Evolutionary conservation across 2,329 filamentous ascomycete species (phyloP), one percentile per base, ranked within the genome.

Genomic region (Paecilomyces fulvus): DNA sequence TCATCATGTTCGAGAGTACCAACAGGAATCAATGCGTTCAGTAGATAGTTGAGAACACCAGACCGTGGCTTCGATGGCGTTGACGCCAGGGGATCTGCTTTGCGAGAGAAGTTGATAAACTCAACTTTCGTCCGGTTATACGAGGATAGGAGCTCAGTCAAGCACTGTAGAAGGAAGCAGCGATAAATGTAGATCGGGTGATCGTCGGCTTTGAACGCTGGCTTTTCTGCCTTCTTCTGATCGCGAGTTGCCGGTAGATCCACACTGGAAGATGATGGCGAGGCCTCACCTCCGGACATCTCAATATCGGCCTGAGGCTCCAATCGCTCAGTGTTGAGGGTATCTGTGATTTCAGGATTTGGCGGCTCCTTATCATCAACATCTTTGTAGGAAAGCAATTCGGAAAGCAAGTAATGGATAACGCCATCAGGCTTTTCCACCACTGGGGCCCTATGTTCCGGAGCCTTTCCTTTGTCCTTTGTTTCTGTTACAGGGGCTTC

Each of bases 31-130:
- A 99, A 78, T 58, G 88, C 88, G 64, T 89, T 91, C 52, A 99
- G 83, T 33, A 99, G 80, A 67, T 99, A 99, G 71, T 97, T 96
- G 60, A 99, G 78, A 49, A 97, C 88, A 60, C 89, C 91, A 10
- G 92, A 92, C 46, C 94, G 86, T 56, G 94, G 94, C 73, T 97
- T 97, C 14, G 95, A 92, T 4, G 94, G 94, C 1, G 94, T 97
- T 55, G 85, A 86, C 10, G 87, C 87, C 63, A 90, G 87, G 49
- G 90, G 82, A 51, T 92, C 90, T 6, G 90, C 87, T 67, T 92
- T 96, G 59, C 92, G 87, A 63, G 95, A 97, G 76, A 96, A 99
- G 72, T 96, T 97, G 77, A 99, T 96, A 70, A 99, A 97, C 70
- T 99, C 95, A 49, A 99, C 84, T 79, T 99, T 99, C 8, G 91